A percentile compares a stretch with the other conserved stretches of the same genome.
Evolutionary conservation across 2,329 filamentous ascomycete genomes (phyloP).

Genomic region (Fusarium sp.): DNA sequence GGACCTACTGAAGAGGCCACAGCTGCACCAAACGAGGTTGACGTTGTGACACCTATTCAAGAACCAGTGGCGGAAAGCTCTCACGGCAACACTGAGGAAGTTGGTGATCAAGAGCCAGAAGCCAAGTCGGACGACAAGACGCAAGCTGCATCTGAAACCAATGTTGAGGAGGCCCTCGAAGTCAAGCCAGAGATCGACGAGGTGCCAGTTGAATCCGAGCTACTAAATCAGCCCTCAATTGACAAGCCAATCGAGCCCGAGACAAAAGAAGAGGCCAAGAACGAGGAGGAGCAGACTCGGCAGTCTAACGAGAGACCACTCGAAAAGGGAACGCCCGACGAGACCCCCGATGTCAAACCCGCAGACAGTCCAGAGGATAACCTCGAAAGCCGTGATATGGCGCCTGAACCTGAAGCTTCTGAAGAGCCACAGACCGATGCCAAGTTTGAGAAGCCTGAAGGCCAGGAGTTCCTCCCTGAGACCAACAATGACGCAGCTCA

Average conservation of each 20-base stretch:
- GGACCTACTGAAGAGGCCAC: neutral
- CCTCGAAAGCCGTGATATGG: neutral
- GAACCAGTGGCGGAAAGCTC: neutral
- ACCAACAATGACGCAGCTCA: neutral
- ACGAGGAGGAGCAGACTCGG: neutral
- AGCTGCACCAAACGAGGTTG: neutral
- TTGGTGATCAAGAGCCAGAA: neutral
- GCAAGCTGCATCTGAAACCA: neutral
- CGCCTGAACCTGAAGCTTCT: too few species aligned
- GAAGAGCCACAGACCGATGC: neutral
- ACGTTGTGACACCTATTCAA: neutral
- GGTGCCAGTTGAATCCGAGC: neutral
- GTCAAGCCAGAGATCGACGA: neutral
- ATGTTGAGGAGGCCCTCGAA: neutral
- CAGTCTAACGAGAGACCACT: neutral
- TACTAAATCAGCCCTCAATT: neutral
- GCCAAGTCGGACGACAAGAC: neutral
- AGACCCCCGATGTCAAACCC: neutral
- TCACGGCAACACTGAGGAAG: neutral
- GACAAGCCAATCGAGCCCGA: neutral
- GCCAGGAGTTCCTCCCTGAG: neutral
- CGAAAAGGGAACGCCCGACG: neutral
- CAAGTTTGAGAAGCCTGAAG: neutral
- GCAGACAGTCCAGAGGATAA: neutral
- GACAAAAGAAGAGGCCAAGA: neutral